phyloP scores from a whole-genome alignment of 148 eudicot genomes.

The Suaeda aralocaspica region DNA sequence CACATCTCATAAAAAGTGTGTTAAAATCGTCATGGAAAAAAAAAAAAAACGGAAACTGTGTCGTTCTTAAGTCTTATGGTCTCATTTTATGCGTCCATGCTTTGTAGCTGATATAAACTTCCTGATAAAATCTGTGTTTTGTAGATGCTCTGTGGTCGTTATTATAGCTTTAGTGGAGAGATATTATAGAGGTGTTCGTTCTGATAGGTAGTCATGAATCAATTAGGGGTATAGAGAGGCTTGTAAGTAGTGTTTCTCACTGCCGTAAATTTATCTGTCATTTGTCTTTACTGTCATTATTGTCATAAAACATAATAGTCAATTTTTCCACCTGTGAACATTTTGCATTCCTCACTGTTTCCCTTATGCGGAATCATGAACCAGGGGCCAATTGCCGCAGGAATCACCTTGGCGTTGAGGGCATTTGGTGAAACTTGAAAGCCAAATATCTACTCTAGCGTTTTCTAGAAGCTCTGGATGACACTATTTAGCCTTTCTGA shows the following conservation, averaged over 20 bases:
- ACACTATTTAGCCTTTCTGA: too few species aligned
- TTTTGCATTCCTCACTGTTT: too few species aligned
- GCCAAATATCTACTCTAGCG: too few species aligned
- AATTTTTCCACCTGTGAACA: not conserved
- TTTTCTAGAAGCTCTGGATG: too few species aligned
- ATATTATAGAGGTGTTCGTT: conserved; percentile 16
- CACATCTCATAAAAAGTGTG: conserved; percentile 13
- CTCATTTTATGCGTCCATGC: conserved; percentile 11
- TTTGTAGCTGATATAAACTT: conserved; percentile 23
- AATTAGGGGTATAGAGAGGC: conserved; percentile 19
- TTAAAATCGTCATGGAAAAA: conserved; percentile 27
- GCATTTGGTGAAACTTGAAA: too few species aligned
- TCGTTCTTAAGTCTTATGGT: conserved; percentile 21
- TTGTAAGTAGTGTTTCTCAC: conserved; percentile 27
- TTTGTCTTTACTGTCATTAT: conserved; percentile 19
- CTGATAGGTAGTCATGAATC: conserved; percentile 21
- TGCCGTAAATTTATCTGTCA: conserved; percentile 1
- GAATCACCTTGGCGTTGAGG: too few species aligned
- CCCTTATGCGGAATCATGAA: too few species aligned
- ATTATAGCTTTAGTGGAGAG: conserved; percentile 8
- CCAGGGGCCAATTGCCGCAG: too few species aligned
- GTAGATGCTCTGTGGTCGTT: conserved; percentile 19
- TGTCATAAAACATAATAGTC: conserved; percentile 2
- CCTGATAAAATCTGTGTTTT: conserved; percentile 25
- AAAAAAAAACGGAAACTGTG: conserved; percentile 22